Evolutionary conservation across 768 basidiomycete genomes (phyloP), one percentile per base, ranked within the genome.

Genomic region (Tulasnella sp.): DNA sequence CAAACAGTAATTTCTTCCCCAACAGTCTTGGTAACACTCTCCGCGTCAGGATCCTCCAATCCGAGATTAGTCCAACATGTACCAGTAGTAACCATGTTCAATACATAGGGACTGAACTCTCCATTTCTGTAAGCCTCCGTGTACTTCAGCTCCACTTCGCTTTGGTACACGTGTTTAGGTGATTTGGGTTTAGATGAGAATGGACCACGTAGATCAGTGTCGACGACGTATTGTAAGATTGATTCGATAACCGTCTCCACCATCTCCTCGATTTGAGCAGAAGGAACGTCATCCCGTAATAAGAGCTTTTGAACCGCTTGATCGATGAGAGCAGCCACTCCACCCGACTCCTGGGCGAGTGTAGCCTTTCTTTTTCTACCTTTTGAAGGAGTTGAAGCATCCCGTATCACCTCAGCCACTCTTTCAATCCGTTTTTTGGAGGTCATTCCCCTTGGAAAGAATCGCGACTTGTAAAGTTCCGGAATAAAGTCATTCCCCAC

Each of bases 401-500:
- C 34, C 20, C 40, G 53, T 15, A 56, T 27, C 16, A 56, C 53
- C 25, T 42, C 57, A 2, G 82, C 80, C 1, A 79, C 75, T 37
- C 70, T 76, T n/a, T 69, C 70, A 56, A 88, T 80, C 31, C 85
- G 78, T 61, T 83, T 79, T 27, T 70, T 64, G 29, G 72, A 62
- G 0, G 75, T 72, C 20, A 80, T 65, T 20, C 69, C 65, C 31
- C 74, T 69, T 41, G 83, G 78, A 59, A 87, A 89, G 62, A 89
- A 85, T 20, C 82, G 58, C 41, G 56, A 57, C 2, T 60, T 32
- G 22, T 60, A 60, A 24, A 53, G 54, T 8, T 60, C 70, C 43
- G 71, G 72, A 0, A 83, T 74, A 60, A 76, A 89, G 62, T 89
- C 87, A 58, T 88, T 88, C 43, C 87, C 87, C 3, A 86, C 74